Evolutionary conservation across 225 moss, liverwort and hornwort species (phyloP).

Genomic region (Bryum argenteum): DNA sequence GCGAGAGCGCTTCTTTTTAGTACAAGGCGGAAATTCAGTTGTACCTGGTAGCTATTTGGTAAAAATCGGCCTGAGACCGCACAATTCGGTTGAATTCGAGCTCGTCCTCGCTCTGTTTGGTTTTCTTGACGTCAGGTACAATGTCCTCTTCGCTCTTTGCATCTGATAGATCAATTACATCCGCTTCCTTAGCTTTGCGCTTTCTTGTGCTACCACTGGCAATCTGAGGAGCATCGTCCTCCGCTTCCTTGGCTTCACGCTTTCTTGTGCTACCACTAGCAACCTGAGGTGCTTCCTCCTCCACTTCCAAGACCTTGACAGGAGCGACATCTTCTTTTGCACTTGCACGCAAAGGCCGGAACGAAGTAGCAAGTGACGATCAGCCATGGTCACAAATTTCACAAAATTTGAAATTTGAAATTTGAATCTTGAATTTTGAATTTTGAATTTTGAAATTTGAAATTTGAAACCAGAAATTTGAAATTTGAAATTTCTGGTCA

Average conservation of each 20-base stretch:
- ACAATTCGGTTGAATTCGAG: background rate
- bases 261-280: conserved; percentile 38
- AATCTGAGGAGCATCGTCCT: conserved; percentile 18
- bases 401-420: too few relatives aligned
- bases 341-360: conserved; percentile 67
- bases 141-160: conserved; percentile 40
- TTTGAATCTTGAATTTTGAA: too few relatives aligned
- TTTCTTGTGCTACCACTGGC: conserved; percentile 38
- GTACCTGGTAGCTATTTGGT: conserved; percentile 2
- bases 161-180: conserved; percentile 39
- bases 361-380: conserved; percentile 44
- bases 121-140: conserved; percentile 33
- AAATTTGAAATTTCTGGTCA: background rate
- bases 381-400: conserved; percentile 80
- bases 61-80: conserved; percentile 4
- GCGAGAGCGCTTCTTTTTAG: background rate
- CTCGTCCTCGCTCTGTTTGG: conserved; percentile 45
- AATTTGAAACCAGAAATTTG: too few relatives aligned
- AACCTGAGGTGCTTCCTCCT: conserved; percentile 29
- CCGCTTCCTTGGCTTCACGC: conserved; percentile 46
- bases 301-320: conserved; percentile 29
- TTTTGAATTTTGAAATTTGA: too few relatives aligned
- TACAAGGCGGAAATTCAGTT: background rate
- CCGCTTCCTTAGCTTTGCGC: conserved; percentile 47
- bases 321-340: conserved; percentile 32